Evolutionary conservation across 2,329 filamentous ascomycete genomes (phyloP), one percentile per base, ranked within the genome.

Genomic region (Colletotrichum sp.): DNA sequence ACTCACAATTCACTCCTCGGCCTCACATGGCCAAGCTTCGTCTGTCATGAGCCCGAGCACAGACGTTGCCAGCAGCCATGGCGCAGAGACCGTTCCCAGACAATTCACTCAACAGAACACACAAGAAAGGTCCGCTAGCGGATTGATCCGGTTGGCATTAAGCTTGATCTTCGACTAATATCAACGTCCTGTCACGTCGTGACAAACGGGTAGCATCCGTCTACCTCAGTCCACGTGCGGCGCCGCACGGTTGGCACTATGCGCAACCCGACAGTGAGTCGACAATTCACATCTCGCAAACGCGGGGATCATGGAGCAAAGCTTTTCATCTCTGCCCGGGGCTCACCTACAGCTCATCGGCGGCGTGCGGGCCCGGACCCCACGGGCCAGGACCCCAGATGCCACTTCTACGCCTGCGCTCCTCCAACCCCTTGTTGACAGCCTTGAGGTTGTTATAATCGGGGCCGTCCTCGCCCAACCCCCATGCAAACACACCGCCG

Each of bases 401-500:
- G 4, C 64, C 69, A 6, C 16, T 13, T 13, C 69, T 60, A 18
- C 22, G 4, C 32, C 34, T 65, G 39, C 75, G 68, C 48, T 76
- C 6, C 34, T 55, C 76, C 64, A 84, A 55, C 7, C 80, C 80
- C 10, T 81, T 67, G 68, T 78, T 80, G 26, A 84, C 78, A 6
- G 85, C 85, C 39, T 77, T 77, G 13, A 90, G 81, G 71, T 87
- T 87, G 24, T 81, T 78, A 75, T 87, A 90, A 5, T 79, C 70
- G 1, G 86, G 85, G 3, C 86, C 89, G 75, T 95, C 94, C 83
- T 95, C 93, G 3, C 93, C 94, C 74, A 95, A 80, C 24, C 92
- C 93, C 94, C 93, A 95, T 1, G 93, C 93, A 88, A 95, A 95
- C 6, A 94, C 91, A 18, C 94, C 94, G 2, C 94, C 93, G 0